These are phyloP conservation scores for Geoglossum glabrum DNA, from an alignment of 495 filamentous ascomycete genomes.

Conservation along the genomic window DNA sequence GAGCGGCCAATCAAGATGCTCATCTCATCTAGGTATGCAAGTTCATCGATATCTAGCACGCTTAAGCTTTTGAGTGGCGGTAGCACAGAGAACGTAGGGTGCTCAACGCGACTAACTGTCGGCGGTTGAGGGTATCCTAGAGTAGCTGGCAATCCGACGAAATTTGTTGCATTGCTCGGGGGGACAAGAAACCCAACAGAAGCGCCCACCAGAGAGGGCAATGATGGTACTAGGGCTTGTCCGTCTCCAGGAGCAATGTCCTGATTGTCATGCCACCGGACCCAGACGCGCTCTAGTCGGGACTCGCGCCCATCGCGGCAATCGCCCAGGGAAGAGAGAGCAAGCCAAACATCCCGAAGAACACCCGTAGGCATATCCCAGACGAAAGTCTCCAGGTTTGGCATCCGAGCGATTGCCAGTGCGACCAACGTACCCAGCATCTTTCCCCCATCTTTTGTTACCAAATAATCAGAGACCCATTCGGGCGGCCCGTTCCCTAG, in stretches of 20 bases:
- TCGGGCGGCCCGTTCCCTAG: conserved; percentile 69
- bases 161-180: not conserved
- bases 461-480: conserved; percentile 73
- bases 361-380: conserved; percentile 97
- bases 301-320: conserved; percentile 37
- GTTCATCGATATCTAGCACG: conserved; percentile 77
- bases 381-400: conserved; percentile 71
- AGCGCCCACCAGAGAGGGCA: conserved; percentile 12
- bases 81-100: conserved; percentile 70
- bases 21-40: conserved; percentile 77
- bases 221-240: conserved; percentile 3
- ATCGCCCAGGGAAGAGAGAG: conserved; percentile 53
- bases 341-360: conserved; percentile 68
- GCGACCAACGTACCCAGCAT: conserved; percentile 89
- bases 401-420: conserved; percentile 65
- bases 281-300: conserved; percentile 61
- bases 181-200: conserved; percentile 4
- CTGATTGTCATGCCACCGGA: conserved; percentile 74
- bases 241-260: conserved; percentile 7
- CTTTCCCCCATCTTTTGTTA: conserved; percentile 77
- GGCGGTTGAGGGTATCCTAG: conserved; percentile 6
- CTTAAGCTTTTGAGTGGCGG: conserved; percentile 62
- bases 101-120: conserved; percentile 36
- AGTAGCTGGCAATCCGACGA: not conserved
- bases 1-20: conserved; percentile 61